Conservation (phyloP, 805 yeast genomes). For the Candida sonorensis region DNA sequence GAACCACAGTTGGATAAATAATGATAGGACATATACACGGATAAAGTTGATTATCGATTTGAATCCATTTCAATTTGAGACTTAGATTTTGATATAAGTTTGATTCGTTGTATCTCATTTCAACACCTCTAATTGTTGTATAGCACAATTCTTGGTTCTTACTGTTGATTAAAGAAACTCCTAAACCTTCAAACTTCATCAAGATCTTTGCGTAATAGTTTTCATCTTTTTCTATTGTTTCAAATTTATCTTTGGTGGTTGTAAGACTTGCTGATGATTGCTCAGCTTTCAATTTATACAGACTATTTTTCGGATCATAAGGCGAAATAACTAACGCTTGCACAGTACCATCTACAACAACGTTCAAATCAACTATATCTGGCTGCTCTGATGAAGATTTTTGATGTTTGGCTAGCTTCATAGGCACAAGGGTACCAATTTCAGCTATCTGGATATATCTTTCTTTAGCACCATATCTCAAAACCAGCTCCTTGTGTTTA, state of each 20-base stretch:
- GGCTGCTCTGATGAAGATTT: too few relatives aligned
- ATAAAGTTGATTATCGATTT: constrained; percentile 84
- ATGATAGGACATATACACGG: constrained; percentile 87
- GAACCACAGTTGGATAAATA: constrained; percentile 83
- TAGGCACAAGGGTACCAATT: constrained; percentile 85
- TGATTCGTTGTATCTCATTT: constrained; percentile 73
- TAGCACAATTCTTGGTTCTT: constrained; percentile 75
- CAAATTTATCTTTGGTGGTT: constrained; percentile 39
- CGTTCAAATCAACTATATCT: constrained; percentile 82
- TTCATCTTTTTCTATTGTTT: constrained; percentile 47
- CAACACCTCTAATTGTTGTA: constrained; percentile 75
- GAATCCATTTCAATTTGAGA: constrained; percentile 87
- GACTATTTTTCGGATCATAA: constrained; percentile 70
- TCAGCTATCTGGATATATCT: constrained; percentile 83
- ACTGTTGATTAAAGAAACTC: constrained; percentile 74
- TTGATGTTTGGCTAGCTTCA: constrained; percentile 57
- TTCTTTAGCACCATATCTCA: constrained; percentile 67
- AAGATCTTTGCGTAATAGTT: constrained; percentile 46
- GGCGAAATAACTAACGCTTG: constrained; percentile 81
- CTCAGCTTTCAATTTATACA: constrained; percentile 50
- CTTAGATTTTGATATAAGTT: constrained; percentile 77
- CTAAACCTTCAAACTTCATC: constrained; percentile 75
- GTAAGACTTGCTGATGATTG: constrained; percentile 20
- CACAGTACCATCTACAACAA: constrained; percentile 93
- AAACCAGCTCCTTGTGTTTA: constrained; percentile 65